phyloP scores from a whole-genome alignment of 78 protist species.

The Dictyostelium discoideum region DNA sequence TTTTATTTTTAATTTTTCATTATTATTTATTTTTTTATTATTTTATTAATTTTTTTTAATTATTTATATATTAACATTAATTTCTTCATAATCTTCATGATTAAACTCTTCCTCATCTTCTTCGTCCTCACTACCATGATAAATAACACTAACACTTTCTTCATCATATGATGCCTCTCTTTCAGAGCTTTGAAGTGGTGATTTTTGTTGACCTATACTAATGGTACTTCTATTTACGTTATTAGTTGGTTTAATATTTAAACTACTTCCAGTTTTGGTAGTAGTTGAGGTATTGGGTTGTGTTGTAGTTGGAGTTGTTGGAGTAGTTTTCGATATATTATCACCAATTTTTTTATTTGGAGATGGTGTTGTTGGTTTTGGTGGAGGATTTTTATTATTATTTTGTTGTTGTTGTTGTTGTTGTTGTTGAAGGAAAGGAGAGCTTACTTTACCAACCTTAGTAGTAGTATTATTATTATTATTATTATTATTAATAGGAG shows the following conservation, averaged over 20 bases:
- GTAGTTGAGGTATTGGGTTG: not conserved
- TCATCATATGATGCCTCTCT: constrained; percentile 3
- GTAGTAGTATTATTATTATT: not conserved
- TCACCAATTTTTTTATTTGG: not conserved
- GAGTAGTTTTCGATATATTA: not conserved
- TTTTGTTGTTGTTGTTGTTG: not conserved
- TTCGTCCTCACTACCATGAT: constrained; percentile 13
- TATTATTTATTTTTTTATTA: not conserved
- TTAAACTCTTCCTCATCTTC: constrained; percentile 21
- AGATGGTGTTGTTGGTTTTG: constrained; percentile 2
- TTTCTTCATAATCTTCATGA: constrained; percentile 61
- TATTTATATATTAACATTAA: not conserved
- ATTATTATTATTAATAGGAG: not conserved
- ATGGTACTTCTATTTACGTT: constrained; percentile 16
- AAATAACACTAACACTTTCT: constrained; percentile 4
- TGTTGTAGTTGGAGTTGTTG: not conserved
- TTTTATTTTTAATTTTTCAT: not conserved
- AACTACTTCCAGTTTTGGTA: not conserved
- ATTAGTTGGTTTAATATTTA: constrained; percentile 25
- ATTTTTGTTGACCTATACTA: constrained; percentile 58
- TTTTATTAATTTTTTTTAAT: not conserved
- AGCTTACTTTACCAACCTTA: not conserved
- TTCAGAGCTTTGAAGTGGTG: not conserved
- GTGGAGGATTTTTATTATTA: not conserved
- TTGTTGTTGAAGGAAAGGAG: constrained; percentile 30